Percentiles rank a stretch among this genome's conserved stretches.
phyloP scores from a whole-genome alignment of 2,329 filamentous ascomycete genomes.

The Alternaria brassicae region DNA sequence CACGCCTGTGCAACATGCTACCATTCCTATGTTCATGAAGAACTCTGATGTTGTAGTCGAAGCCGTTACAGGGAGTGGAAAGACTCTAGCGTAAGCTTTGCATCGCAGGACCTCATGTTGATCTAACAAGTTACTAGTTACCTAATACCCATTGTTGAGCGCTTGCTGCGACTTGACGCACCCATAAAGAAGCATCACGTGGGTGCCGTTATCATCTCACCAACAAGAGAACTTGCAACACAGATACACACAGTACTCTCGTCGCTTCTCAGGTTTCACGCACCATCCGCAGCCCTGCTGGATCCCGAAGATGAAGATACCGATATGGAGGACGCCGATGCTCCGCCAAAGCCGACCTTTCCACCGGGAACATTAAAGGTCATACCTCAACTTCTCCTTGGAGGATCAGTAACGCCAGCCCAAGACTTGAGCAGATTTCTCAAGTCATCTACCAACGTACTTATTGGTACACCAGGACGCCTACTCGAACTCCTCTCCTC shows the following conservation, averaged over 20 bases:
- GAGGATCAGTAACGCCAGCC: conserved; percentile 79
- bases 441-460: conserved; percentile 81
- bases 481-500: conserved; percentile 87
- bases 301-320: conserved; percentile 59
- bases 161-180: conserved; percentile 78
- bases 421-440: conserved; percentile 89
- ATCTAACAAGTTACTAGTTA: conserved; percentile 56
- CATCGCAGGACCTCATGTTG: neutral
- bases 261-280: conserved; percentile 82
- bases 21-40: conserved; percentile 84
- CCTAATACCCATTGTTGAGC: conserved; percentile 81
- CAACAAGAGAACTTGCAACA: conserved; percentile 87
- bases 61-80: conserved; percentile 55
- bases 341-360: conserved; percentile 49
- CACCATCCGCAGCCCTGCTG: conserved; percentile 73
- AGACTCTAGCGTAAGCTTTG: conserved; percentile 40
- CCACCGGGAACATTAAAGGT: conserved; percentile 64
- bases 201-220: conserved; percentile 88
- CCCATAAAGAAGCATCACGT: conserved; percentile 90
- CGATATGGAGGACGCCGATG: conserved; percentile 50
- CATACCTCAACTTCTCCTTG: conserved; percentile 79
- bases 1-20: conserved; percentile 94
- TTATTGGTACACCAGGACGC: conserved; percentile 90
- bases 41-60: conserved; percentile 95
- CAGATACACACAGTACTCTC: conserved; percentile 87